These are phyloP conservation scores for Rhodotorula sp. DNA, from an alignment of 1,284 basidiomycete genomes.

Conservation along the genomic window DNA sequence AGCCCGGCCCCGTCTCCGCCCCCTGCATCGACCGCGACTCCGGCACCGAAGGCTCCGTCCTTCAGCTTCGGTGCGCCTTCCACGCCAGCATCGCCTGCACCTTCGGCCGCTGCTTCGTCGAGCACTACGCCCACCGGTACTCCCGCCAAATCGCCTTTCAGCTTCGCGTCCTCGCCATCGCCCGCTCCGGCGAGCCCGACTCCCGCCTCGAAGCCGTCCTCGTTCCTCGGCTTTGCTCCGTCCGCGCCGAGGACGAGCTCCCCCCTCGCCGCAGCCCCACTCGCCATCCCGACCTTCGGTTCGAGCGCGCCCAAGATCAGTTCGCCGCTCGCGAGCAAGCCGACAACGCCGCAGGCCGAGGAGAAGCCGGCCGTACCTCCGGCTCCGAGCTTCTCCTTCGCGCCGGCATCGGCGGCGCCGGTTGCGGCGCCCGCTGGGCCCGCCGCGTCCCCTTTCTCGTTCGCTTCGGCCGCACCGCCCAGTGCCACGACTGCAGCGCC, in stretches of 20 bases:
- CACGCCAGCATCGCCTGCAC: not conserved
- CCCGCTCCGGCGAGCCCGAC: not conserved
- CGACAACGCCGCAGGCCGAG: not conserved
- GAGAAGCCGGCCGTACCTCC: not conserved
- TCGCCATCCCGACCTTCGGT: not conserved
- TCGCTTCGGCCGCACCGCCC: not conserved
- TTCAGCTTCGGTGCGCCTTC: constrained; percentile 20
- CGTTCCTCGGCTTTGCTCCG: constrained; percentile 31
- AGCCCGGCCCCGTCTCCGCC: constrained; percentile 1
- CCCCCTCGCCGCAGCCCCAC: constrained; percentile 17
- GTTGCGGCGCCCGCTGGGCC: not conserved
- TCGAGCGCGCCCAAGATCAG: not conserved
- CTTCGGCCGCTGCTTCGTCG: not conserved
- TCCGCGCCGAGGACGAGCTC: constrained; percentile 27
- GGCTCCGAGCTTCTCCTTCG: not conserved
- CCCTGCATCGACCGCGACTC: not conserved
- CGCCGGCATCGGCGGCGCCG: not conserved
- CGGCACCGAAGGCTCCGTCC: constrained; percentile 1
- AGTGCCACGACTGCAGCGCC: not conserved
- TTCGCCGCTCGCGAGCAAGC: not conserved
- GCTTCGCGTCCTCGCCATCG: constrained; percentile 1
- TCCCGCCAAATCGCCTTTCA: constrained; percentile 15
- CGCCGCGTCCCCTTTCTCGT: not conserved
- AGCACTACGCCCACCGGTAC: not conserved
- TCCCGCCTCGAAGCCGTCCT: not conserved